phyloP scores from a whole-genome alignment of 805 yeast genomes.

The Ogataea ramenticola region DNA sequence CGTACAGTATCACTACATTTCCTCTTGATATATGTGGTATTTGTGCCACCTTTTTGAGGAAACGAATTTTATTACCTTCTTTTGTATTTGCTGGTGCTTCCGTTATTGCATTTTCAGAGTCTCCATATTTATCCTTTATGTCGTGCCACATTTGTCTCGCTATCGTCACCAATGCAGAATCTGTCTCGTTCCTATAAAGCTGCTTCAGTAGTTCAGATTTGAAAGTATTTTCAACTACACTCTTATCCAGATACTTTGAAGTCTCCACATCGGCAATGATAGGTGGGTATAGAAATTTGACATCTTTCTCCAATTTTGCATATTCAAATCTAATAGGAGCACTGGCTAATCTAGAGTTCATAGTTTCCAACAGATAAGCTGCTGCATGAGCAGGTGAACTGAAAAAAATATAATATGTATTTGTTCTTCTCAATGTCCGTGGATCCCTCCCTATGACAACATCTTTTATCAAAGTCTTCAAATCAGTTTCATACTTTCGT shows the following conservation, averaged over 20 bases:
- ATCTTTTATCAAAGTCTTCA: background rate
- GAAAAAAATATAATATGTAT: slow-evolving; percentile 50
- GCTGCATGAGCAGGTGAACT: slow-evolving; percentile 40
- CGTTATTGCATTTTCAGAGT: background rate
- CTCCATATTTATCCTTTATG: background rate
- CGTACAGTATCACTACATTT: slow-evolving; percentile 33
- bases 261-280: slow-evolving; percentile 13
- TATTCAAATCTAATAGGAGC: slow-evolving; percentile 38
- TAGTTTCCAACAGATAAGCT: slow-evolving; percentile 43
- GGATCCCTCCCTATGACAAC: slow-evolving; percentile 46
- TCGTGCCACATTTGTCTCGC: background rate
- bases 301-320: slow-evolving; percentile 24
- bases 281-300: slow-evolving; percentile 13
- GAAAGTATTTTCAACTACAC: slow-evolving; percentile 1
- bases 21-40: slow-evolving; percentile 15
- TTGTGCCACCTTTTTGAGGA: background rate
- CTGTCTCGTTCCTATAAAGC: background rate
- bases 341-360: slow-evolving; percentile 44
- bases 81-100: background rate
- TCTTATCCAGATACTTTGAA: slow-evolving; percentile 2
- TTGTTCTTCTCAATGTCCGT: slow-evolving; percentile 32
- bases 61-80: background rate
- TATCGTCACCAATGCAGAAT: slow-evolving; percentile 2
- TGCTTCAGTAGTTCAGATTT: slow-evolving; percentile 1
- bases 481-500: slow-evolving; percentile 16